These are phyloP conservation scores for Retiboletus fuscus DNA, from an alignment of 1,284 basidiomycete genomes.

Conservation along the genomic window DNA sequence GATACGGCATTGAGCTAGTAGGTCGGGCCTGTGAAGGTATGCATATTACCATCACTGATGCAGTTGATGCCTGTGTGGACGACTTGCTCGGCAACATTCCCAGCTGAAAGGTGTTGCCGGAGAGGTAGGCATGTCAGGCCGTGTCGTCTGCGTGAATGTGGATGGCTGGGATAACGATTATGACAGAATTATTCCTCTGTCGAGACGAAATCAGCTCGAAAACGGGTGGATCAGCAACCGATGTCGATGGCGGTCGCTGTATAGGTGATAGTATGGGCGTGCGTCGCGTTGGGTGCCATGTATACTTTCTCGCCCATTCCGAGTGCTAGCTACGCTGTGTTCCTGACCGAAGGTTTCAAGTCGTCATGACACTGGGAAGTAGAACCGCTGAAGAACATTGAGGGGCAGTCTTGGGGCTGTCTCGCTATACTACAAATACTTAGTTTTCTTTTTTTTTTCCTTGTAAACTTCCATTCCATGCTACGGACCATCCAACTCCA, in stretches of 20 bases:
- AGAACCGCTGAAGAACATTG: too few species aligned
- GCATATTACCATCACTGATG: slow-evolving; percentile 87
- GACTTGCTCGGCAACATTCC: slow-evolving; percentile 80
- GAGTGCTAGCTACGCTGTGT: too few species aligned
- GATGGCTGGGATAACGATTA: slow-evolving; percentile 73
- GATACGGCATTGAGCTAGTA: slow-evolving; percentile 58
- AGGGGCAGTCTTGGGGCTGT: too few species aligned
- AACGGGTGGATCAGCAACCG: slow-evolving; percentile 60
- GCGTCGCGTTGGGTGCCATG: too few species aligned
- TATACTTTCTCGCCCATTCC: too few species aligned
- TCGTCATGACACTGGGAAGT: too few species aligned
- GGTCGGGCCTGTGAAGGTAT: slow-evolving; percentile 78
- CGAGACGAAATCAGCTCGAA: slow-evolving; percentile 61
- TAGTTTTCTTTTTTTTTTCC: too few species aligned
- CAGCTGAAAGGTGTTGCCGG: too few species aligned
- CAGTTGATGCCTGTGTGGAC: slow-evolving; percentile 89
- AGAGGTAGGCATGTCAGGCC: slow-evolving; percentile 38
- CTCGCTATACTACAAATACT: too few species aligned
- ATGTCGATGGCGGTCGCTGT: slow-evolving; percentile 95
- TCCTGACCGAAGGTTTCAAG: too few species aligned
- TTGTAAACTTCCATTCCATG: too few species aligned
- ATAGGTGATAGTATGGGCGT: slow-evolving; percentile 76
- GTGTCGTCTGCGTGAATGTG: slow-evolving; percentile 43
- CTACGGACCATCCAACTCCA: too few species aligned
- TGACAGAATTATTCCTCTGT: slow-evolving; percentile 81